Percentiles rank a stretch among this genome's conserved stretches.
These are phyloP conservation scores for Cryptosporidium viatorum DNA, from an alignment of 169 alveolate genomes.

Conservation along the genomic window DNA sequence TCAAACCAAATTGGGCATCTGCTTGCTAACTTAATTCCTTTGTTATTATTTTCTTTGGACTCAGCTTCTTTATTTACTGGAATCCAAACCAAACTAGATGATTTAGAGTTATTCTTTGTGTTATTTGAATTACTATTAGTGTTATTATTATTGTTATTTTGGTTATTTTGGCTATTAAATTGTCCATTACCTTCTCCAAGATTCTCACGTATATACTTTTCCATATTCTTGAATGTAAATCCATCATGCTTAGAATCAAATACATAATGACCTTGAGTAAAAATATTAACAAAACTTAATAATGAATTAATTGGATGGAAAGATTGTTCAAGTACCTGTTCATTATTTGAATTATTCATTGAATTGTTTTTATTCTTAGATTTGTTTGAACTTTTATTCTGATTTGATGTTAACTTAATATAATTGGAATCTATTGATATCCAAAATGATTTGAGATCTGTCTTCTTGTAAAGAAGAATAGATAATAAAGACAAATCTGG, in stretches of 20 bases:
- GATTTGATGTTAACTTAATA: not conserved
- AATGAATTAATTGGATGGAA: slow-evolving; percentile 65
- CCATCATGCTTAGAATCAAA: slow-evolving; percentile 65
- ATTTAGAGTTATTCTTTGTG: not conserved
- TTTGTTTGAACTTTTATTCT: not conserved
- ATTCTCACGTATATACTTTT: slow-evolving; percentile 28
- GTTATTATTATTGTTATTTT: not conserved
- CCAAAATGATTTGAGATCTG: slow-evolving; percentile 61
- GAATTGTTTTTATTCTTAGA: not conserved
- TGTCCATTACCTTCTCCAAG: not conserved
- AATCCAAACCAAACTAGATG: slow-evolving; percentile 29
- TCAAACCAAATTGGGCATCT: slow-evolving; percentile 74
- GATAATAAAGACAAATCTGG: slow-evolving; percentile 65
- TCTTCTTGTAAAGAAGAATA: slow-evolving; percentile 52
- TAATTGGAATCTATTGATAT: slow-evolving; percentile 60
- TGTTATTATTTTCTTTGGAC: not conserved
- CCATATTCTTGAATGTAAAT: slow-evolving; percentile 57
- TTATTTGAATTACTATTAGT: not conserved
- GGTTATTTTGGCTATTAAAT: not conserved
- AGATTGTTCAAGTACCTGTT: not conserved
- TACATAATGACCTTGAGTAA: slow-evolving; percentile 50
- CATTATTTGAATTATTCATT: not conserved
- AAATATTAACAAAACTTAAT: slow-evolving; percentile 24
- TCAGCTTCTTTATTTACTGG: slow-evolving; percentile 26
- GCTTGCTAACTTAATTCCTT: slow-evolving; percentile 28